Base-by-base conservation (phyloP, 805 yeast genomes). In the Candida yuanshanica region DNA sequence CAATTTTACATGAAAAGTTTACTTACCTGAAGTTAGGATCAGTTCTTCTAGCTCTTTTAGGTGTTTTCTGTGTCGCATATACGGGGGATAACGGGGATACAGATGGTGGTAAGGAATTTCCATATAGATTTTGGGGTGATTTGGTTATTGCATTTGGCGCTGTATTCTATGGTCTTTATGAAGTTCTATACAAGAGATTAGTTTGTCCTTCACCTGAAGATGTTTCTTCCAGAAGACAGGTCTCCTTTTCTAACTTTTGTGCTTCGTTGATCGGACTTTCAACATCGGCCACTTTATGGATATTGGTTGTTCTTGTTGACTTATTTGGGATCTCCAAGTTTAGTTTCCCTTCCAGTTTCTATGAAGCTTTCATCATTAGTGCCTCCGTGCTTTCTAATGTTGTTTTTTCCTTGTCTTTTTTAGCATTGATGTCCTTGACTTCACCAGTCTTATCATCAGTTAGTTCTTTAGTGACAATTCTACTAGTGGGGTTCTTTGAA, bases 51-150 rank as follows among this genome's bases (percentile, higher is more conserved):
- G 93, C 95, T 8, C 65, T 87, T 7, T 42, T 69, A 10, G 96
- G 96, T 9, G 95, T 88, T 1, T 69, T 85, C 43, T 63, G 81
- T 20, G 93, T 88, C 13, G 89, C 95, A 0, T 88, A 85, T 58
- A 29, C 46, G 5, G 69, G 81, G 4, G 80, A 80, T 26, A 50
- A 50, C 22, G 18, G 16, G 17, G 36, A 48, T 2, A 45, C 50
- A 7, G 44, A 41, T 4, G 46, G 39, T 7, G 38, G 48, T 3
- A 58, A 47, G 4, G 47, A 47, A 0, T 78, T 77, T 49, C 87
- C 89, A 2, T 66, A 77, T 50, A 63, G 91, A 45, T 60, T 79
- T 14, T 58, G 72, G 52, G 96, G 96, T 10, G 85, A 88, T 52
- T 36, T 80, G 23, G 69, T 85, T 27, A 87, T 87, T 32, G 73